Percentiles rank a stretch among this genome's conserved stretches.
Conservation (phyloP, 2,329 filamentous ascomycete genomes). For the Botrytis galanthina region DNA sequence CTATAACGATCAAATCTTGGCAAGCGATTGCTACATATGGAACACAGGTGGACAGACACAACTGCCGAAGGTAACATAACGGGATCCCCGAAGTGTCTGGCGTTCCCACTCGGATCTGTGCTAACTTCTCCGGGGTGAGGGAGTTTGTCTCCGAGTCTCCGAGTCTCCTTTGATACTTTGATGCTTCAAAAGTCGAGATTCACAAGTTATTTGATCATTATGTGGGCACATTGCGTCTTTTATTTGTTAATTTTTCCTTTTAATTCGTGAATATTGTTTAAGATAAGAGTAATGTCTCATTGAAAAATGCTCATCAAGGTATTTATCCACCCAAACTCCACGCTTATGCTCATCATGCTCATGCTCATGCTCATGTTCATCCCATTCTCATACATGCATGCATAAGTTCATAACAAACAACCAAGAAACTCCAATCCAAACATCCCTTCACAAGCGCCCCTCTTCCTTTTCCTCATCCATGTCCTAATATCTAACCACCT, state of each 20-base stretch:
- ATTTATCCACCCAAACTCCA: neutral
- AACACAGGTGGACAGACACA: neutral
- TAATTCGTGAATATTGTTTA: neutral
- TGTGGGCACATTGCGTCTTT: neutral
- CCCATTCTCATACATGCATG: neutral
- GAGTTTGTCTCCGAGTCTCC: no score
- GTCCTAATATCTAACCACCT: neutral
- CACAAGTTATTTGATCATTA: neutral
- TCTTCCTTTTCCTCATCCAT: neutral
- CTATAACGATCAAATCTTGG: neutral
- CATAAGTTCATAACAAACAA: neutral
- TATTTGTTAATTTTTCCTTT: neutral
- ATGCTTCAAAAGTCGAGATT: neutral
- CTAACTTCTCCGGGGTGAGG: neutral
- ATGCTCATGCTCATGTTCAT: neutral
- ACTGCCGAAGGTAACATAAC: neutral
- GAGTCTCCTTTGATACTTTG: neutral
- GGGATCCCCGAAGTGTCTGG: neutral
- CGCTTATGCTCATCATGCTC: neutral
- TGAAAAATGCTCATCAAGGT: neutral
- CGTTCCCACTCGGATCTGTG: neutral
- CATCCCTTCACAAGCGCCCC: neutral
- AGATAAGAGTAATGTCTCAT: no score
- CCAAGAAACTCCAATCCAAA: neutral
- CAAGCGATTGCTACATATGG: neutral